Evolutionary conservation across 192 early-diverging fungal species (phyloP).

Genomic region (Coemansia sp.): DNA sequence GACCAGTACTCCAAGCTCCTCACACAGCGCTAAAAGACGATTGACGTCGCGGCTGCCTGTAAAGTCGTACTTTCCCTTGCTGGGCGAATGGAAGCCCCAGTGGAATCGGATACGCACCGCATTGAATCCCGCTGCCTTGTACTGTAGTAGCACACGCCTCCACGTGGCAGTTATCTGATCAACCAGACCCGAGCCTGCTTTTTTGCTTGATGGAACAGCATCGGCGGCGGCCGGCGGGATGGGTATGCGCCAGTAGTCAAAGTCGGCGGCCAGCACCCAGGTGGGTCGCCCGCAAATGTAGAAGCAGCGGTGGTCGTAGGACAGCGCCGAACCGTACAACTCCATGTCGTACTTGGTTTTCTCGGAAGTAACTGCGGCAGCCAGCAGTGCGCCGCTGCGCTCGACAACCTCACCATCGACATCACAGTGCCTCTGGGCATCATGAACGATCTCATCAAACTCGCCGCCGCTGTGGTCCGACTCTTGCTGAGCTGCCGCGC

Average conservation of each 20-base stretch:
- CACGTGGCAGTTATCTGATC: constrained; percentile 45
- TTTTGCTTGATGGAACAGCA: not conserved
- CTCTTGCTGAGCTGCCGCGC: not conserved
- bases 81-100: constrained; percentile 84
- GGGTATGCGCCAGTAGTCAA: constrained; percentile 85
- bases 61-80: constrained; percentile 70
- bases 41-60: constrained; percentile 70
- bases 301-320: constrained; percentile 63
- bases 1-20: constrained; percentile 71
- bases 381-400: constrained; percentile 39
- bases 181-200: not conserved
- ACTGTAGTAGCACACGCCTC: constrained; percentile 65
- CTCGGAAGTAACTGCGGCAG: constrained; percentile 24
- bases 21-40: constrained; percentile 68
- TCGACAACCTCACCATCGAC: constrained; percentile 32
- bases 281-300: constrained; percentile 64
- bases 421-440: constrained; percentile 33
- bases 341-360: constrained; percentile 43
- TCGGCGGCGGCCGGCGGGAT: no score
- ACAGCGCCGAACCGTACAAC: constrained; percentile 33
- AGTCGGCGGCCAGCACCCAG: constrained; percentile 72
- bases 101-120: constrained; percentile 85
- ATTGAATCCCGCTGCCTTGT: constrained; percentile 72
- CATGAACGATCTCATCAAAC: constrained; percentile 37
- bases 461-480: constrained; percentile 12